A percentile compares a stretch with the other conserved stretches of the same genome.
Conservation (phyloP, 352 stramenopile species). For the Pythium grandisporangium region DNA sequence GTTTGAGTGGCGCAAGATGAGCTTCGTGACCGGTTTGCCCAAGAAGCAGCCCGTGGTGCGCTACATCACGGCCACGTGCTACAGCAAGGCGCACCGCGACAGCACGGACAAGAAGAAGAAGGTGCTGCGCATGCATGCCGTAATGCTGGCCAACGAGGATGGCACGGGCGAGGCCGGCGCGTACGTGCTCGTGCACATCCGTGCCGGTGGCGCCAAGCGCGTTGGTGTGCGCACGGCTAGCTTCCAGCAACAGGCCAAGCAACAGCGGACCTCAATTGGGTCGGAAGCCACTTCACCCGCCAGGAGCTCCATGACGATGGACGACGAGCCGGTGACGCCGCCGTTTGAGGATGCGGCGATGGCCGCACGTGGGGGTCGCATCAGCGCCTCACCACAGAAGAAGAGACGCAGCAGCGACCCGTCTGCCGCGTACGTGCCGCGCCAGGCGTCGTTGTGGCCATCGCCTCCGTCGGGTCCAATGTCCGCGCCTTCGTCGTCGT, state of each 20-base stretch:
- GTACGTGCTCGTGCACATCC: constrained; percentile 71
- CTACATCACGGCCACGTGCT: constrained; percentile 75
- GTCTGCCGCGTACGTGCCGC: background rate
- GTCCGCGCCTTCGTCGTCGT: no score
- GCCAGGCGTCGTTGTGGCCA: constrained; percentile 9
- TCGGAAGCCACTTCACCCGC: no score
- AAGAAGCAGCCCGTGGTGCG: constrained; percentile 67
- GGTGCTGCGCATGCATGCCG: constrained; percentile 71
- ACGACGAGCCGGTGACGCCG: constrained; percentile 5
- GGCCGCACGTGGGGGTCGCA: no score
- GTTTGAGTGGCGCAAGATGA: constrained; percentile 80
- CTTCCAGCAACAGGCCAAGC: constrained; percentile 9
- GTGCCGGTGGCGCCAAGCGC: constrained; percentile 55
- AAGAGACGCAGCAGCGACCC: constrained; percentile 6
- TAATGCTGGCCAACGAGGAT: constrained; percentile 50
- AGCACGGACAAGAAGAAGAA: constrained; percentile 68
- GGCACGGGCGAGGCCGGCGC: constrained; percentile 36
- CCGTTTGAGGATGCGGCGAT: no score
- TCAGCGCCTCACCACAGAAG: constrained; percentile 4
- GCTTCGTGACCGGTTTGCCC: constrained; percentile 64
- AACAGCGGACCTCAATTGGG: no score
- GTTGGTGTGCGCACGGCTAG: constrained; percentile 41
- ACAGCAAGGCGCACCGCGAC: constrained; percentile 44
- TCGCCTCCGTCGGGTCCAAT: no score
- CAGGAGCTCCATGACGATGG: constrained; percentile 9